Evolutionary conservation across 2,329 filamentous ascomycete species (phyloP).

Genomic region (Pseudogymnoascus sp.): DNA sequence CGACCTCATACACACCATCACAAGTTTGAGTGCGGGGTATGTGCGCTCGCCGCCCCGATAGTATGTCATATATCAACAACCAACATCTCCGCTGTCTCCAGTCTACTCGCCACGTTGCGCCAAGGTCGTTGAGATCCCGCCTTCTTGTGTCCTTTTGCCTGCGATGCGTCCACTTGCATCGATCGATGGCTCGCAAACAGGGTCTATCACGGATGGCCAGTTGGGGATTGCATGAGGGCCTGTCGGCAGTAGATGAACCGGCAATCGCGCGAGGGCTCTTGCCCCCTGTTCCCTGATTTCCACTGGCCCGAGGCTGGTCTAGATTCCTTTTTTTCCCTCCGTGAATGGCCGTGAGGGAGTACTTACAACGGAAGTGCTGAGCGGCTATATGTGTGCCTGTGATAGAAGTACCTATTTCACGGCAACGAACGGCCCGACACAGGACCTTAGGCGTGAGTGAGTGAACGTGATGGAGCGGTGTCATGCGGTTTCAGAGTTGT

Average conservation of each 20-base stretch:
- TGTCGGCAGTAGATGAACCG: not conserved
- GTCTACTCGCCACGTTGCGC: constrained; percentile 3
- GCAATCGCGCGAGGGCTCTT: not conserved
- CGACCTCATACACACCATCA: not conserved
- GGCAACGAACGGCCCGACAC: not conserved
- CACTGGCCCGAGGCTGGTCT: not conserved
- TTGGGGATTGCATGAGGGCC: not conserved
- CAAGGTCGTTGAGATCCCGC: not conserved
- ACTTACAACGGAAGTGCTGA: not conserved
- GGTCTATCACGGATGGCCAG: not conserved
- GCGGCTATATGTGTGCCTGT: not conserved
- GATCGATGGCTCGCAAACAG: not conserved
- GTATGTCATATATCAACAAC: constrained; percentile 3
- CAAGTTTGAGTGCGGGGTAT: not conserved
- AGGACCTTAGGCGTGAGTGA: not conserved
- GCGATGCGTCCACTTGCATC: not conserved
- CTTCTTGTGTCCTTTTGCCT: not conserved
- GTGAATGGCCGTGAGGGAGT: not conserved
- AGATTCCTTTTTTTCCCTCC: not conserved
- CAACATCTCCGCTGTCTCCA: not conserved
- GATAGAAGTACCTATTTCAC: not conserved
- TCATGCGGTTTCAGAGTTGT: constrained; percentile 2
- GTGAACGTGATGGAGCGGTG: not conserved
- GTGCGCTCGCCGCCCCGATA: not conserved
- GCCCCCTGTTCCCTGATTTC: not conserved